Percentiles rank a stretch among this genome's conserved stretches.
phyloP scores from a whole-genome alignment of 1,139 yeast genomes.

The Blastobotrys niveus region DNA sequence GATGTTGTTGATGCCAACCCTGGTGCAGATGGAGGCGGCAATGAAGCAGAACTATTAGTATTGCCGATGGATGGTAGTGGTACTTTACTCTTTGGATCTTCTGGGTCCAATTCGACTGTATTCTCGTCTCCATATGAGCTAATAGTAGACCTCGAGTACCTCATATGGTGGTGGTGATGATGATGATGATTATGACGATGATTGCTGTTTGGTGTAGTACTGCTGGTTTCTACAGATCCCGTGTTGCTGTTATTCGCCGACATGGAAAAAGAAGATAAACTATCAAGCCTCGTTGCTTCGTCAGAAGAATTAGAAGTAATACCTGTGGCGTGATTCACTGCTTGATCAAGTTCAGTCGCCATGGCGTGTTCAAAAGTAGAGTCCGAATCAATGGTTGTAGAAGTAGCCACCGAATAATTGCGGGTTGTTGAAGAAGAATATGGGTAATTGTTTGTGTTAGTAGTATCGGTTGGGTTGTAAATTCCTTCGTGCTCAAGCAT shows the following conservation, averaged over 20 bases:
- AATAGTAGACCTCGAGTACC: slow-evolving; percentile 14
- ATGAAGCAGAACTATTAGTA: background rate
- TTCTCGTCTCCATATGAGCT: slow-evolving; percentile 15
- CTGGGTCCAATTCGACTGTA: slow-evolving; percentile 13
- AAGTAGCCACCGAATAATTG: no score
- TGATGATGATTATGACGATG: no score
- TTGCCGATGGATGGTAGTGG: background rate
- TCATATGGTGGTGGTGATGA: no score
- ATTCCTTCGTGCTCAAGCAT: slow-evolving; percentile 13
- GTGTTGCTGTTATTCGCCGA: background rate
- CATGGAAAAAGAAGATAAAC: no score
- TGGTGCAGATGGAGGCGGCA: slow-evolving; percentile 8
- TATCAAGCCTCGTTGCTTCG: no score
- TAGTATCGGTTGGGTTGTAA: no score
- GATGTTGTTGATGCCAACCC: slow-evolving; percentile 2
- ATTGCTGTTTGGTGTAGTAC: background rate
- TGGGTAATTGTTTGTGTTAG: no score
- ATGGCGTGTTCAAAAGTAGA: background rate
- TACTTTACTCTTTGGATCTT: slow-evolving; percentile 12
- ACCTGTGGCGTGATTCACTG: background rate
- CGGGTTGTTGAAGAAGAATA: no score
- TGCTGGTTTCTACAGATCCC: background rate
- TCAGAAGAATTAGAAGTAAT: no score
- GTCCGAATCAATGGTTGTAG: background rate
- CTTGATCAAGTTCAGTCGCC: background rate